A percentile compares a stretch with the other conserved stretches of the same genome.
Evolutionary conservation across 2,329 filamentous ascomycete species (phyloP).

Genomic region (Rutstroemia sp.): DNA sequence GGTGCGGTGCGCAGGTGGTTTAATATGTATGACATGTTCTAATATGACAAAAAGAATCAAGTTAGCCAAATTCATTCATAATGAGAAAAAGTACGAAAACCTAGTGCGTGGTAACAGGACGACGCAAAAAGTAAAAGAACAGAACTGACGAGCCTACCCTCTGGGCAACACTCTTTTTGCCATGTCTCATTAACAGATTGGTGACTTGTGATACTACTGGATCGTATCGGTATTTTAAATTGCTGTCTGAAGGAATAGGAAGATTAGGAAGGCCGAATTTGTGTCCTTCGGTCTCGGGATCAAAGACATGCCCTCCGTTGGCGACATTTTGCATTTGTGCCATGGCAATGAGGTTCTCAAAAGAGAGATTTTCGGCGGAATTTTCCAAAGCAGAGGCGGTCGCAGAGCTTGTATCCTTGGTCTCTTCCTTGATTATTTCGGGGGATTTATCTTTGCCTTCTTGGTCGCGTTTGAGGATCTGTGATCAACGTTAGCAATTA

Average conservation of each 20-base stretch:
- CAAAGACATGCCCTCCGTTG: conserved; percentile 17
- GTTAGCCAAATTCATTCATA: conserved; percentile 5
- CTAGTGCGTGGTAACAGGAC: conserved; percentile 15
- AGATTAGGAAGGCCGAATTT: conserved; percentile 70
- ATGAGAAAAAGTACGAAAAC: background rate
- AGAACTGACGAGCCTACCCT: conserved; percentile 46
- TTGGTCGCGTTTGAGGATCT: conserved; percentile 59
- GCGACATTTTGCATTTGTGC: conserved; percentile 26
- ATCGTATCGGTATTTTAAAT: conserved; percentile 79
- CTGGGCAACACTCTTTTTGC: conserved; percentile 86
- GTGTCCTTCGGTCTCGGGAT: conserved; percentile 22
- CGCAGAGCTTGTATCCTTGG: conserved; percentile 27
- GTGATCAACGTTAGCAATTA: conserved; percentile 13
- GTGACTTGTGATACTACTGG: conserved; percentile 80
- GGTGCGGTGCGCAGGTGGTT: conserved; percentile 77
- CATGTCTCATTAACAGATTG: conserved; percentile 83
- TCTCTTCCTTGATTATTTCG: conserved; percentile 56
- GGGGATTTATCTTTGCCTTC: conserved; percentile 55
- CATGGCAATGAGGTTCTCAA: conserved; percentile 26
- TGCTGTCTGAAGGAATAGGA: conserved; percentile 51
- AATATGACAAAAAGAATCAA: conserved; percentile 6
- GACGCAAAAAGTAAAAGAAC: conserved; percentile 19
- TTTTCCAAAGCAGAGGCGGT: background rate
- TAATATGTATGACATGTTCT: conserved; percentile 83
- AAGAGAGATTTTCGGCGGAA: conserved; percentile 28